Evolutionary conservation across 1,139 yeast genomes (phyloP), one percentile per base, ranked within the genome.

Genomic region (Debaryomyces sp.): DNA sequence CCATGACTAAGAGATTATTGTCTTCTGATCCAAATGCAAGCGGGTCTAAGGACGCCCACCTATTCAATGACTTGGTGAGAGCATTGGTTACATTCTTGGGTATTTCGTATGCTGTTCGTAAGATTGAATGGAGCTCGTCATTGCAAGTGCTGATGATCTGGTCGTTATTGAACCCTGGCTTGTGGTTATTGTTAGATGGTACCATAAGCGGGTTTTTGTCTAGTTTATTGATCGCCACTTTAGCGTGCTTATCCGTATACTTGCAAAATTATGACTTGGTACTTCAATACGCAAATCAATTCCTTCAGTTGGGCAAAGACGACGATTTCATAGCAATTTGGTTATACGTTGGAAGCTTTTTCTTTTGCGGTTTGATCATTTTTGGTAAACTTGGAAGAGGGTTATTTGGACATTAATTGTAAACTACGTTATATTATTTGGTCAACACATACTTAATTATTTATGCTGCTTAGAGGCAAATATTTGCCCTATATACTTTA

Each of bases 141-240:
- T 68, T 85, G 40, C 96, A 90, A 61, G 89, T 90, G 4, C 82
- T 92, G 6, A 73, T 82, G 41, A 80, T 87, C 6, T 89, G 96
- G 90, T 78, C 87, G 4, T 70, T 86, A 45, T 75, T 89, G 50
- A 89, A 88, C 67, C 87, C 95, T 0, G 82, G 89, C 13, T 71
- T 91, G 50, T 91, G 97, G 96, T 69, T 84, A 50, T 71, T 88
- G 43, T 75, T 90, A 48, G 97, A 91, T 64, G 87, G 91, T 2
- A 82, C 96, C 1, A 58, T 82, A 10, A 79, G 82, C 44, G 92
- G 95, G 34, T 79, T 89, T 47, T 52, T 82, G 24, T 73, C 81
- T 6, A 73, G 84, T 45, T 55, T 76, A 7, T 44, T 68, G 2
- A 68, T 77, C 7, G 77, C 85, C 2, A 52, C 69, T 8, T 68